These are phyloP conservation scores for Vaccinium myrtillus DNA, from an alignment of 148 eudicot genomes.

Conservation along the genomic window DNA sequence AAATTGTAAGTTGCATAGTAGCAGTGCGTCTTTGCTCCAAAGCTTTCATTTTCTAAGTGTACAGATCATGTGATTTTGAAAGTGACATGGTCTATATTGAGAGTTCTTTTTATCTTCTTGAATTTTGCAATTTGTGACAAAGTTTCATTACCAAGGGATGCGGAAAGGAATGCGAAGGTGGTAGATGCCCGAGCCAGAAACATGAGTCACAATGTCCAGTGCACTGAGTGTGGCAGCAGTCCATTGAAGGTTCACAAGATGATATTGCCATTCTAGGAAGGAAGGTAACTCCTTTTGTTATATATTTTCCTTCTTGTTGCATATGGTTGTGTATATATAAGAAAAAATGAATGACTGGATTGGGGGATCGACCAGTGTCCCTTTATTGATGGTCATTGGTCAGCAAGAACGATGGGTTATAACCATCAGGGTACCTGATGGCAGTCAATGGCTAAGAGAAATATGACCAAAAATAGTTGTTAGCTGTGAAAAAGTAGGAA, in stretches of 20 bases:
- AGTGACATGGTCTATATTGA: no score
- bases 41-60: no score
- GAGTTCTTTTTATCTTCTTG: no score
- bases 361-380: neutral
- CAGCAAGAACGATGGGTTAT: neutral
- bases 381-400: no score
- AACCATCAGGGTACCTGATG: neutral
- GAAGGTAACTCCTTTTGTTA: constrained; percentile 41
- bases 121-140: no score
- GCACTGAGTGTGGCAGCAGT: constrained; percentile 83
- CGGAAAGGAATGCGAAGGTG: no score
- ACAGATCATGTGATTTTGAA: no score
- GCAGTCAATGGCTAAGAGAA: neutral
- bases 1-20: no score
- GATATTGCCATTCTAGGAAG: constrained; percentile 87
- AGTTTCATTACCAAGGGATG: no score
- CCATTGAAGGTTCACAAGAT: constrained; percentile 97
- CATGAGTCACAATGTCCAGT: no score
- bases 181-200: no score
- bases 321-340: neutral
- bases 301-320: neutral
- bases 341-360: neutral
- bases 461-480: neutral
- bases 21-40: no score
- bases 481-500: neutral